A percentile compares a stretch with the other conserved stretches of the same genome.
These are phyloP conservation scores for Fusarium tuaranense DNA, from an alignment of 2,329 filamentous ascomycete genomes.

Conservation along the genomic window DNA sequence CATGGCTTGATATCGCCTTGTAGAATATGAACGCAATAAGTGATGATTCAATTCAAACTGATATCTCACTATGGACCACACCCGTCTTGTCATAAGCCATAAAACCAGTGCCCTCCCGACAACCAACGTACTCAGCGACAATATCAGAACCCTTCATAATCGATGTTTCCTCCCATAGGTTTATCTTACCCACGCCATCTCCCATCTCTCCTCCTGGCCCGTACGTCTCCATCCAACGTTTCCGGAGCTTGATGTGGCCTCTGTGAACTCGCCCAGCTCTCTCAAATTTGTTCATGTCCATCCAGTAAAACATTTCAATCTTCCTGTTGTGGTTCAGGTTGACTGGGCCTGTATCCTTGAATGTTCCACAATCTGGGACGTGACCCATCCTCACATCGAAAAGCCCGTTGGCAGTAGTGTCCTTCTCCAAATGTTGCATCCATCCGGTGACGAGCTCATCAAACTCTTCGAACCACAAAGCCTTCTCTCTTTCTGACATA, in stretches of 20 bases:
- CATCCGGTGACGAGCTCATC: conserved; percentile 5
- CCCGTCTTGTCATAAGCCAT: conserved; percentile 13
- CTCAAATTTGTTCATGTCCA: conserved; percentile 5
- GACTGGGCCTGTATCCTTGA: background rate
- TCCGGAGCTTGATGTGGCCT: conserved; percentile 3
- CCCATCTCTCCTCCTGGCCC: conserved; percentile 7
- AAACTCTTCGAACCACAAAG: conserved; percentile 15
- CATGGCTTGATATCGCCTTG: too few species aligned
- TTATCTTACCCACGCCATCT: background rate
- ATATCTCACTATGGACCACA: background rate
- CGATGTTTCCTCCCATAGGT: conserved; percentile 7
- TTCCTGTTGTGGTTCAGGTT: conserved; percentile 10
- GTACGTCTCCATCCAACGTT: conserved; percentile 7
- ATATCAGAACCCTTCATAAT: conserved; percentile 11
- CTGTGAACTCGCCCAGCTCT: background rate
- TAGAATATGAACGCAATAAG: too few species aligned
- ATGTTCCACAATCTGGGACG: background rate
- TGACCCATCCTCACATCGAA: background rate
- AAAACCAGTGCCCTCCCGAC: conserved; percentile 12
- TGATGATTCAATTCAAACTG: background rate
- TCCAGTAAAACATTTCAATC: conserved; percentile 12
- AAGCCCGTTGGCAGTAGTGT: background rate
- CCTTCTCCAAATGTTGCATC: conserved; percentile 1
- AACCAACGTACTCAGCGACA: conserved; percentile 12
- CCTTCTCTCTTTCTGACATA: background rate